Conservation (phyloP, 2,329 filamentous ascomycete genomes). For the Grosmannia huntii region DNA sequence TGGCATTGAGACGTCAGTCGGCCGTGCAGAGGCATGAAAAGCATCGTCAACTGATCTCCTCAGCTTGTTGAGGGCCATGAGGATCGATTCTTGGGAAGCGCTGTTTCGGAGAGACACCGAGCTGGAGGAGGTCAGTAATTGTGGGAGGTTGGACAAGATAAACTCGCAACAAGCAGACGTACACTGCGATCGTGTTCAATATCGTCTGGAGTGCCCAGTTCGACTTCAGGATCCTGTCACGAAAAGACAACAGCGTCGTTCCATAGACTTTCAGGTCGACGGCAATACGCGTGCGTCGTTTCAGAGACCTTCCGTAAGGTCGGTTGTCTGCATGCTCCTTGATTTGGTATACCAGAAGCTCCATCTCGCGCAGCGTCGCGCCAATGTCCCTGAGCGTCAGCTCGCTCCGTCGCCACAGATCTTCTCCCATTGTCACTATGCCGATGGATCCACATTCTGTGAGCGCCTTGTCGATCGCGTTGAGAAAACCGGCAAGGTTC, state of each 20-base stretch:
- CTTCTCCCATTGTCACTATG: neutral
- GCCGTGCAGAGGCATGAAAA: neutral
- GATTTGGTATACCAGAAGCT: neutral
- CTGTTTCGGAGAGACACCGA: neutral
- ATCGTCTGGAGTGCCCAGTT: neutral
- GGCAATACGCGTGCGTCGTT: neutral
- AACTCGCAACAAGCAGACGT: neutral
- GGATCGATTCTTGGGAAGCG: neutral
- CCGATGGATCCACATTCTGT: neutral
- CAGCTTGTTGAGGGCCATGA: neutral
- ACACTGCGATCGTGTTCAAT: neutral
- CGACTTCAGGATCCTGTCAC: neutral
- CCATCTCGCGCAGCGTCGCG: neutral
- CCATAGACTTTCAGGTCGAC: neutral
- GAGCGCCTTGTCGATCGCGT: neutral
- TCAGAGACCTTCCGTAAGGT: no score
- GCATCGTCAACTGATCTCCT: neutral
- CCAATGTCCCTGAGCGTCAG: neutral
- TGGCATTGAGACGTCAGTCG: neutral
- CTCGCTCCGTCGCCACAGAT: slow-evolving; percentile 1
- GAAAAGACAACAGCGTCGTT: neutral
- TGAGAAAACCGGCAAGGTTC: neutral
- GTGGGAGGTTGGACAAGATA: neutral
- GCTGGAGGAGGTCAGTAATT: neutral
- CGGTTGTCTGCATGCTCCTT: neutral